Evolutionary conservation across 345 rosid species (phyloP), one percentile per base, ranked within the genome.

Genomic region (Physaria fendleri): DNA sequence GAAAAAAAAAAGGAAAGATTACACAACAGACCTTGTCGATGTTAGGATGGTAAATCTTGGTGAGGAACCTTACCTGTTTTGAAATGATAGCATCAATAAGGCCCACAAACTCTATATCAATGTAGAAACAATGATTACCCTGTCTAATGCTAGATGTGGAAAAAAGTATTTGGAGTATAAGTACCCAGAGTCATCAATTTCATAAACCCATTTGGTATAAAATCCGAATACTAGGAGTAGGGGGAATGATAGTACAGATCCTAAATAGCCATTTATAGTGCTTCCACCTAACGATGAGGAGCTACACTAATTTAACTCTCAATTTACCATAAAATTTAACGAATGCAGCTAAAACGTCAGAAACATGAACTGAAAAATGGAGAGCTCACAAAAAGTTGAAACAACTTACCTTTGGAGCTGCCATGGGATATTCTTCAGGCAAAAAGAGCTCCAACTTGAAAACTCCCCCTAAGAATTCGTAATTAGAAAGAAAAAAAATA

Each of bases 341-440:
- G 21, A 53, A 32, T 22, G 38, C 13, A 34, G 25, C 41, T 2
- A 18, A 15, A 39, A 30, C 11, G 7, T 18, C 1, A 43, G 39
- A 28, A 23, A 35, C 3, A 8, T 37, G 64, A 18, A 33, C 9
- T 22, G 37, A 15, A 55, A 47, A 16, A 2, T 21, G 10, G 6
- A 35, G n/a, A 18, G 15, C 5, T 22, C 14, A 25, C 25, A 53
- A 51, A n/a, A 33, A 24, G 16, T 8, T 0, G 23, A 50, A 54
- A 47, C 15, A 43, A 30, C 61, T 25, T 80, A 91, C 98, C 90
- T 91, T 91, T 11, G 98, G 99, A 30, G 97, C 97, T n/a, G 99
- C 96, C 99, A 93, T 90, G 18, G 99, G 99, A 79, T 93, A 93
- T 71, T 93, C 99, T 83, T 93, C 99, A 23, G 99, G 99, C 55